phyloP scores from a whole-genome alignment of 2,329 filamentous ascomycete genomes.

The Didymella exigua region DNA sequence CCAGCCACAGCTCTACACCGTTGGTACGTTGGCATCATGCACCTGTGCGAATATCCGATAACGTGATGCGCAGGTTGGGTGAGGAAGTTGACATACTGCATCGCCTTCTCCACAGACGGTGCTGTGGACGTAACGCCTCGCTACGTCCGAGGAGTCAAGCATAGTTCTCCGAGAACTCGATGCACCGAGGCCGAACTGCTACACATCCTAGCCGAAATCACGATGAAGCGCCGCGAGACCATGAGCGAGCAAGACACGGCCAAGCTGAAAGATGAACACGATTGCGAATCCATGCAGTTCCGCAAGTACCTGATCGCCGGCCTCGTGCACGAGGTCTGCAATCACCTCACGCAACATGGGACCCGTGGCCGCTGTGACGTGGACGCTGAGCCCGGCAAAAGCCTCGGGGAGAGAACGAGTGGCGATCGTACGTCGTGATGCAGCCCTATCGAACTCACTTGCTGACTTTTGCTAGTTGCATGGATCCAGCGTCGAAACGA shows the following conservation, averaged over 20 bases:
- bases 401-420: no score
- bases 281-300: constrained; percentile 75
- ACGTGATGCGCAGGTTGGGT: constrained; percentile 70
- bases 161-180: constrained; percentile 73
- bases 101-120: constrained; percentile 92
- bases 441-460: no score
- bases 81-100: constrained; percentile 95
- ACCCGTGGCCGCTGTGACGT: no score
- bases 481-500: no score
- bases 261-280: constrained; percentile 79
- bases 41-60: constrained; percentile 2
- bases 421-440: no score
- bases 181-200: constrained; percentile 91
- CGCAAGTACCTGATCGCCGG: constrained; percentile 74
- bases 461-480: no score
- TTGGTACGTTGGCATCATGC: constrained; percentile 61
- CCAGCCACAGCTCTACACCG: constrained; percentile 86
- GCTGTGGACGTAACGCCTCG: constrained; percentile 70
- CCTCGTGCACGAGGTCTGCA: constrained; percentile 74
- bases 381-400: no score
- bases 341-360: no score
- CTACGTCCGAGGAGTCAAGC: constrained; percentile 70
- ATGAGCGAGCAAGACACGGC: constrained; percentile 86
- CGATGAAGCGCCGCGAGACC: constrained; percentile 79
- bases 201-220: constrained; percentile 91